Conservation (phyloP, 2,329 filamentous ascomycete genomes). For the Penicillium glabrum region DNA sequence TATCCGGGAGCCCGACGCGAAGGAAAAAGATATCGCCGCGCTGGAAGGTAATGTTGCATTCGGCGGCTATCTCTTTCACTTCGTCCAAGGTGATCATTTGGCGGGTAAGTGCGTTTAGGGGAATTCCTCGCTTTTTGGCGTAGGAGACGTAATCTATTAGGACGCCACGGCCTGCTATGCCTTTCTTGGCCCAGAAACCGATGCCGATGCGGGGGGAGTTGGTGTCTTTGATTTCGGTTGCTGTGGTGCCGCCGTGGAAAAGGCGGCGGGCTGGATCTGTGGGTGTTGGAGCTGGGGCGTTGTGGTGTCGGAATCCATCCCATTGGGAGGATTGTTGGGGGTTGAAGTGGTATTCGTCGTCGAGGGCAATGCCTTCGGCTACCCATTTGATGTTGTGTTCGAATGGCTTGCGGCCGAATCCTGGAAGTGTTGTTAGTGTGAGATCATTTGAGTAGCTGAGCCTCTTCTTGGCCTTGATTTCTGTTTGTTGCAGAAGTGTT, state of each 20-base stretch:
- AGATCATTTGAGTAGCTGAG: too few species aligned
- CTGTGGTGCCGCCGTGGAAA: constrained; percentile 39
- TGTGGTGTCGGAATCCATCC: constrained; percentile 55
- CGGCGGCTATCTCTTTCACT: constrained; percentile 33
- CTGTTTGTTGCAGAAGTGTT: background rate
- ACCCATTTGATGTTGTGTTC: constrained; percentile 54
- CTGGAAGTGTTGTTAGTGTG: constrained; percentile 21
- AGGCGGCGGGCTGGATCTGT: constrained; percentile 29
- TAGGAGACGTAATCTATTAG: constrained; percentile 41
- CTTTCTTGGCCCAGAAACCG: constrained; percentile 40
- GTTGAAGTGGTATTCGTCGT: constrained; percentile 55
- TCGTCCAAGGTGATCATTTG: constrained; percentile 37
- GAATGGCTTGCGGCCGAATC: constrained; percentile 54
- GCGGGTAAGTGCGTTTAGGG: constrained; percentile 32
- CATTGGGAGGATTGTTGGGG: constrained; percentile 56
- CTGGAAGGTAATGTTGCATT: constrained; percentile 37
- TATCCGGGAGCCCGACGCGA: constrained; percentile 35
- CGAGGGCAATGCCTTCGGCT: constrained; percentile 45
- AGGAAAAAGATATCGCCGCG: constrained; percentile 42
- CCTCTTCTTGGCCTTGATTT: background rate
- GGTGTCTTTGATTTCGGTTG: constrained; percentile 35
- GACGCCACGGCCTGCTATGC: constrained; percentile 42
- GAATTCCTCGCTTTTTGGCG: constrained; percentile 33
- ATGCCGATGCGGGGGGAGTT: constrained; percentile 35
- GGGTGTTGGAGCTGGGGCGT: constrained; percentile 40